Evolutionary conservation across 2,329 filamentous ascomycete species (phyloP).

Genomic region (Colletotrichum abscissum): DNA sequence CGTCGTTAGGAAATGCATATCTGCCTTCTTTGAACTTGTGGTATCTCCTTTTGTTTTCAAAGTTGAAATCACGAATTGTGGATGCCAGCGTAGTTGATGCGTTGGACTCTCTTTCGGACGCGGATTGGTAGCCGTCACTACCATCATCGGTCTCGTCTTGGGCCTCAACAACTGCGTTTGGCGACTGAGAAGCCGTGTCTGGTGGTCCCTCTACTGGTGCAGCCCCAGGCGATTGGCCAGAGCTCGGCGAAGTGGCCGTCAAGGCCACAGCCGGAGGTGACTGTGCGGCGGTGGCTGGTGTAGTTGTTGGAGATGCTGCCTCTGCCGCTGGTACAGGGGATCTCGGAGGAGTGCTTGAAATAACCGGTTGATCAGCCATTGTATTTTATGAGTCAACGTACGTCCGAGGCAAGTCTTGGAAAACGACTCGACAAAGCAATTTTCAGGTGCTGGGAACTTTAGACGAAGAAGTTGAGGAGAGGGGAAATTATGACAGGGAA

Average conservation of each 20-base stretch:
- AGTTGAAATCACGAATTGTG: conserved; percentile 52
- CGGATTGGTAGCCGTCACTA: conserved; percentile 17
- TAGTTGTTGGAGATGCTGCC: neutral
- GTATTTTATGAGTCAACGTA: neutral
- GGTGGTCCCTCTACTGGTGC: too few relatives aligned
- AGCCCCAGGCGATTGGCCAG: neutral
- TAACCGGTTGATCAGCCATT: neutral
- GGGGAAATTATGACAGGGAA: too few relatives aligned
- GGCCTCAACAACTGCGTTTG: neutral
- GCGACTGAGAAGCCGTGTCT: too few relatives aligned
- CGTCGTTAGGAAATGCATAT: conserved; percentile 54
- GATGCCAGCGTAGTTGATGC: conserved; percentile 45
- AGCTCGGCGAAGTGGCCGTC: too few relatives aligned
- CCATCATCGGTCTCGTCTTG: conserved; percentile 5
- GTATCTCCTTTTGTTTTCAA: conserved; percentile 55
- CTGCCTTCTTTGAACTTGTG: conserved; percentile 54
- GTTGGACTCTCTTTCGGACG: conserved; percentile 35
- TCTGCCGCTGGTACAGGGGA: neutral
- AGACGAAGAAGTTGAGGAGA: too few relatives aligned
- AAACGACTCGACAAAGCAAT: too few relatives aligned
- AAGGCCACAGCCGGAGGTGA: too few relatives aligned
- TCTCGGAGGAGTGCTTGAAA: neutral
- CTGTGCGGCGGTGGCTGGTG: neutral
- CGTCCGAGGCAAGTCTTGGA: too few relatives aligned
- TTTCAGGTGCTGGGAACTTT: too few relatives aligned